Percentiles rank a stretch among this genome's conserved stretches.
Conservation (phyloP, 495 filamentous ascomycete genomes). For the Lophium mytilinum region DNA sequence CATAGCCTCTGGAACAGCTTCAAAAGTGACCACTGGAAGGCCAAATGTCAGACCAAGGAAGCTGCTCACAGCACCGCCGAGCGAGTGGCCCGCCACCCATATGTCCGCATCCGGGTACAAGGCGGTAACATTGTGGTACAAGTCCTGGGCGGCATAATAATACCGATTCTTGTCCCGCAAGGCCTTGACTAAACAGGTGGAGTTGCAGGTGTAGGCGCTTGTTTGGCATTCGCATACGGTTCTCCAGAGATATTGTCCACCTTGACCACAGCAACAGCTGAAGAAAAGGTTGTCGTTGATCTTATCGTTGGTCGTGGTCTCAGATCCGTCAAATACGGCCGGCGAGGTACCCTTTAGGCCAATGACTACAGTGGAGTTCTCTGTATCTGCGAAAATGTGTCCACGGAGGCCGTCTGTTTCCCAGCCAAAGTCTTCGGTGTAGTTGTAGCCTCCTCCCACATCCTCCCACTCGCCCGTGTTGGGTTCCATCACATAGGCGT, state of each 20-base stretch:
- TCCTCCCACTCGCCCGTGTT: slow-evolving; percentile 74
- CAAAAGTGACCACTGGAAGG: slow-evolving; percentile 76
- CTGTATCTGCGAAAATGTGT: slow-evolving; percentile 82
- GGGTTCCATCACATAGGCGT: slow-evolving; percentile 75
- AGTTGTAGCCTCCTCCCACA: slow-evolving; percentile 65
- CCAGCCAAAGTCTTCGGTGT: slow-evolving; percentile 83
- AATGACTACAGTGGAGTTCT: slow-evolving; percentile 79
- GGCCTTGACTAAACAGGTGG: slow-evolving; percentile 72
- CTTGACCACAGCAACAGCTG: slow-evolving; percentile 93
- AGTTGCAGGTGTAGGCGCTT: slow-evolving; percentile 77
- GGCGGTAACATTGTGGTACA: slow-evolving; percentile 85
- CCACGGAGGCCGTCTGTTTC: slow-evolving; percentile 79
- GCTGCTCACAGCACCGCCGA: slow-evolving; percentile 79
- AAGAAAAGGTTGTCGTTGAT: slow-evolving; percentile 96
- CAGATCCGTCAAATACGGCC: slow-evolving; percentile 89
- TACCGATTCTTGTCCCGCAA: slow-evolving; percentile 79
- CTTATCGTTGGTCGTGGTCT: slow-evolving; percentile 95
- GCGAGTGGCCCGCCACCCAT: slow-evolving; percentile 83
- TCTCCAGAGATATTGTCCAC: slow-evolving; percentile 74
- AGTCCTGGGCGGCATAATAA: slow-evolving; percentile 74
- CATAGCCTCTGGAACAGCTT: slow-evolving; percentile 84
- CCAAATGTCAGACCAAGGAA: slow-evolving; percentile 87
- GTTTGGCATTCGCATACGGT: slow-evolving; percentile 88
- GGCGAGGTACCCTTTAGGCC: slow-evolving; percentile 74
- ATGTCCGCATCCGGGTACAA: slow-evolving; percentile 79